Conservation (phyloP, 2,329 filamentous ascomycete genomes). For the Aspergillus ustus region DNA sequence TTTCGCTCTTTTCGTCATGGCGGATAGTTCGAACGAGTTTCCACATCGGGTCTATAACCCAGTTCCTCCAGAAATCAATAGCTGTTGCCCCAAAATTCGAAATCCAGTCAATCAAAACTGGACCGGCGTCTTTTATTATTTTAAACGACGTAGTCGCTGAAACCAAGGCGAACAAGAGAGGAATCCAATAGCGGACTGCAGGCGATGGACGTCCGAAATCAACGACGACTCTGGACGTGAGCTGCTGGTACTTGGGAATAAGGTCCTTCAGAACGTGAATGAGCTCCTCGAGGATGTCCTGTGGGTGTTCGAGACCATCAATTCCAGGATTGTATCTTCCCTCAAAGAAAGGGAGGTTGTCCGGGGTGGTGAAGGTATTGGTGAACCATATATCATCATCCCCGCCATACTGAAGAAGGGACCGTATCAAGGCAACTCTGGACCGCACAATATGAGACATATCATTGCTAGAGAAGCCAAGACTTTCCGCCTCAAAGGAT, state of each 20-base stretch:
- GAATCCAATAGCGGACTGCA: constrained; percentile 87
- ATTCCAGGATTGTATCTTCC: background rate
- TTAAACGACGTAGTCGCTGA: constrained; percentile 87
- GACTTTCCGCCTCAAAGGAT: constrained; percentile 64
- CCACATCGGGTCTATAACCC: constrained; percentile 84
- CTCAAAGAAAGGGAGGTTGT: constrained; percentile 61
- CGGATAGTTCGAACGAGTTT: constrained; percentile 90
- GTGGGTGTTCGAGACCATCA: constrained; percentile 43
- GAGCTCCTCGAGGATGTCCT: constrained; percentile 40
- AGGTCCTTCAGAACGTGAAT: constrained; percentile 67
- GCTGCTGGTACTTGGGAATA: constrained; percentile 68
- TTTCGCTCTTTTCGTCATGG: constrained; percentile 89
- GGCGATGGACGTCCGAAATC: constrained; percentile 76
- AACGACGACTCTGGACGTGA: constrained; percentile 60
- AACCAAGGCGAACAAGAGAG: constrained; percentile 69
- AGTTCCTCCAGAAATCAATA: constrained; percentile 93
- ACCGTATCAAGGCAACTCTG: constrained; percentile 84
- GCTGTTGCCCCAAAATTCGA: constrained; percentile 76
- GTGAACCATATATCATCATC: constrained; percentile 59
- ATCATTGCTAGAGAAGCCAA: constrained; percentile 49
- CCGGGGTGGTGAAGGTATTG: constrained; percentile 61
- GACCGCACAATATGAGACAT: constrained; percentile 79
- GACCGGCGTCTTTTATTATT: constrained; percentile 73
- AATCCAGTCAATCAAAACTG: constrained; percentile 80
- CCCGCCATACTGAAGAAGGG: constrained; percentile 74